A percentile compares a stretch with the other conserved stretches of the same genome.
phyloP scores from a whole-genome alignment of 257 asterid genomes.

The Eucommia ulmoides region DNA sequence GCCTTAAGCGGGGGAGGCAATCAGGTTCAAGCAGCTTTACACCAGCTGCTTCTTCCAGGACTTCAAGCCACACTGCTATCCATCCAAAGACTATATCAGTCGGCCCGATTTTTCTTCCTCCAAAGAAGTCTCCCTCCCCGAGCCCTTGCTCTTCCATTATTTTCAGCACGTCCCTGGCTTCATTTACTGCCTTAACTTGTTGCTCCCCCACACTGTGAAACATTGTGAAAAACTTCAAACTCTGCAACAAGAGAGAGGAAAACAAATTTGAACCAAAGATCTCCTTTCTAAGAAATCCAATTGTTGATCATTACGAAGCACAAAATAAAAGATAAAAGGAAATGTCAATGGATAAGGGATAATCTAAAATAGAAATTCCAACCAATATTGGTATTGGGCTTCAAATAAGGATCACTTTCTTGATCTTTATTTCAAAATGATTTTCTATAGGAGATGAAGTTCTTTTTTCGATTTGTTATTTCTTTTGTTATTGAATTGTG shows the following conservation, averaged over 20 bases:
- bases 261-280: not conserved
- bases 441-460: too few species aligned
- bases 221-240: not conserved
- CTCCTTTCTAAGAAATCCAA: too few species aligned
- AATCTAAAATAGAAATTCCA: too few species aligned
- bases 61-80: not conserved
- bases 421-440: too few species aligned
- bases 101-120: not conserved
- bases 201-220: not conserved
- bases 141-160: not conserved
- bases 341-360: too few species aligned
- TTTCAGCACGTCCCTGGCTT: not conserved
- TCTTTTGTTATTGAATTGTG: too few species aligned
- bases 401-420: too few species aligned
- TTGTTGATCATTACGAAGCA: not conserved
- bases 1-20: not conserved
- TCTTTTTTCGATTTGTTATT: too few species aligned
- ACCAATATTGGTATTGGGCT: too few species aligned
- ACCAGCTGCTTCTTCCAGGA: not conserved
- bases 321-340: not conserved
- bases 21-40: not conserved
- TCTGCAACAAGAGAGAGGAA: not conserved
- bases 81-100: not conserved
- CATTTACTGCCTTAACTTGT: not conserved
- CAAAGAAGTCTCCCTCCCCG: not conserved